Conservation (phyloP, 257 asterid species). For the Nicotiana attenuata region DNA sequence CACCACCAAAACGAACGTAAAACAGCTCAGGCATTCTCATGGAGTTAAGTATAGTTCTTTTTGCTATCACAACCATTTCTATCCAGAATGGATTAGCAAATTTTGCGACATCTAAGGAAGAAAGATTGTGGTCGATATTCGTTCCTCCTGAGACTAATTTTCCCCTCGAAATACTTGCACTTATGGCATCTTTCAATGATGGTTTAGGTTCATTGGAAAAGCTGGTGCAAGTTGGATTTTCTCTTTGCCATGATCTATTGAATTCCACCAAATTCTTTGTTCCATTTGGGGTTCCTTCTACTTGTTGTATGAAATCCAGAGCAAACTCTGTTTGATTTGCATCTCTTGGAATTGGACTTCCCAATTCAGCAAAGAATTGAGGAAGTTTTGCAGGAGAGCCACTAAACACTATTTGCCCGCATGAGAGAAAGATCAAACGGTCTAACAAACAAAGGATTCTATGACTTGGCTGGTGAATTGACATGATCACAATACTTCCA, state of each 20-base stretch:
- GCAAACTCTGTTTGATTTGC: conserved; percentile 33
- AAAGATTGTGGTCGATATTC: not conserved
- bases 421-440: conserved; percentile 28
- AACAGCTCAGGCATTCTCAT: conserved; percentile 32
- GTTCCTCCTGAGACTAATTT: conserved; percentile 31
- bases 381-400: conserved; percentile 24
- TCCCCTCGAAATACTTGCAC: conserved; percentile 33
- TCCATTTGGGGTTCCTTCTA: conserved; percentile 24
- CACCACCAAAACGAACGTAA: conserved; percentile 35
- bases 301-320: conserved; percentile 32
- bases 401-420: conserved; percentile 29
- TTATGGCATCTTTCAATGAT: conserved; percentile 33
- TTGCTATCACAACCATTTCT: conserved; percentile 38
- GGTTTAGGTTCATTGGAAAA: conserved; percentile 2
- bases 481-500: conserved; percentile 58
- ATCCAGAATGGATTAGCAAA: conserved; percentile 45
- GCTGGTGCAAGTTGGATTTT: not conserved
- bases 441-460: conserved; percentile 29
- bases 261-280: conserved; percentile 27
- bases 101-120: conserved; percentile 24
- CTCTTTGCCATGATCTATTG: conserved; percentile 23
- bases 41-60: conserved; percentile 36
- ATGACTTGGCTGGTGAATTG: conserved; percentile 40
- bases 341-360: conserved; percentile 28
- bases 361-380: conserved; percentile 28